These are phyloP conservation scores for Populus deltoides DNA, from an alignment of 345 rosid species.

Conservation along the genomic window DNA sequence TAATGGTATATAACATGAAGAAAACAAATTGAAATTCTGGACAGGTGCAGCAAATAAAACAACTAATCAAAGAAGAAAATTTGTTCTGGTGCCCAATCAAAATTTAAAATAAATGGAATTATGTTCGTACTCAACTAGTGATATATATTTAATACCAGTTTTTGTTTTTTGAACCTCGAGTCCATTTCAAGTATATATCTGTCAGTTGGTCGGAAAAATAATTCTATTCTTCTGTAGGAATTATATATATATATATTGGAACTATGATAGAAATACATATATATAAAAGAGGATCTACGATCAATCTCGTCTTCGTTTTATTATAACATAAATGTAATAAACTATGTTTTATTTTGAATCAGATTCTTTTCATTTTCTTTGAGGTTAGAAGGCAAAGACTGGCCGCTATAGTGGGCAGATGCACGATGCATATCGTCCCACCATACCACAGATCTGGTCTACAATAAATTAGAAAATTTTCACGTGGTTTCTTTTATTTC, in stretches of 20 bases:
- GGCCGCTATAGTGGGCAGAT: background rate
- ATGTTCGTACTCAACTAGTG: background rate
- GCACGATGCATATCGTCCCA: background rate
- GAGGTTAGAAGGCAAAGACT: background rate
- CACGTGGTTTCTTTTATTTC: background rate
- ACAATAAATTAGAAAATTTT: background rate
- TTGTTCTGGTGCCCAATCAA: background rate
- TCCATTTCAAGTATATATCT: background rate
- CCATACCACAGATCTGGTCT: background rate
- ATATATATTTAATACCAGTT: background rate
- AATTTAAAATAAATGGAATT: background rate
- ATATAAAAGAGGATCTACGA: background rate
- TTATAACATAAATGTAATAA: too few species aligned
- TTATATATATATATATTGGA: background rate
- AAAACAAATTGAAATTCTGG: too few species aligned
- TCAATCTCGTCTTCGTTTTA: background rate
- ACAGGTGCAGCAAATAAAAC: background rate
- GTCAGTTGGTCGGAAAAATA: too few species aligned
- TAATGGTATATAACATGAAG: too few species aligned
- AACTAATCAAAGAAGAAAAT: background rate
- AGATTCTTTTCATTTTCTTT: too few species aligned
- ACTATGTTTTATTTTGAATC: too few species aligned
- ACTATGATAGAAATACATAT: background rate
- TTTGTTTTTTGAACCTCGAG: background rate
- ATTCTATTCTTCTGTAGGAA: too few species aligned